Evolutionary conservation across 1,284 basidiomycete genomes (phyloP), one percentile per base, ranked within the genome.

Genomic region (Rhodotorula sp.): DNA sequence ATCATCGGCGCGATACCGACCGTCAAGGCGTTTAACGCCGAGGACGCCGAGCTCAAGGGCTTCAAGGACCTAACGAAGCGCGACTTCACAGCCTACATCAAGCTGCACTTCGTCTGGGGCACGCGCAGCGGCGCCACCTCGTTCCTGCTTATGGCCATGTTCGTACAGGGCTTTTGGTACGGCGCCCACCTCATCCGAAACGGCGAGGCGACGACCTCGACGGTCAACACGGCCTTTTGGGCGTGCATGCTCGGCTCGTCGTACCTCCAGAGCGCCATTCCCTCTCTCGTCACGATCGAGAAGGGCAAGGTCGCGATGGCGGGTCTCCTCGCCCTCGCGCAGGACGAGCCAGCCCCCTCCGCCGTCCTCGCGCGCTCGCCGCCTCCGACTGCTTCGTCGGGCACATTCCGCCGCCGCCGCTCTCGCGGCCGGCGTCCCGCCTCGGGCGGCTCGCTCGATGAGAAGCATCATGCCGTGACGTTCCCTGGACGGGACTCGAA

Each of bases 151-250:
- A 90, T 96, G 84, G 86, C 88, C 49, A 97, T 97, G 88, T 98
- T 98, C 82, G 92, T 98, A 16, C 91, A 94, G 79, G 94, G 91
- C 2, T 98, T 98, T 82, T 97, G 94, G 92, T 98, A 91, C 80
- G 97, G 96, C 19, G 87, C 90, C 4, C 89, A 91, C 79, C 86
- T 97, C 64, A 92, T 99, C 19, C 84, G 88, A 41, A 85, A 88
- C 25, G 90, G 90, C 8, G 87, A 86, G 70, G 85, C 88, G 64
- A 84, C 83, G 2, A 84, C 90, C 0, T 92, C 91, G 7, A 86
- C 89, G 61, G 91, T 98, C 74, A 94, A 95, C 88, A 90, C 91
- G 45, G 93, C 96, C 59, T 99, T 99, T 81, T 98, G 95, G 93
- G 92, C 95, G 0, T 93, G 92, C 80, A 84, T 98, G 58, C 90